A percentile compares a stretch with the other conserved stretches of the same genome.
These are phyloP conservation scores for Takashimella koratensis DNA, from an alignment of 1,284 basidiomycete species.

Conservation along the genomic window DNA sequence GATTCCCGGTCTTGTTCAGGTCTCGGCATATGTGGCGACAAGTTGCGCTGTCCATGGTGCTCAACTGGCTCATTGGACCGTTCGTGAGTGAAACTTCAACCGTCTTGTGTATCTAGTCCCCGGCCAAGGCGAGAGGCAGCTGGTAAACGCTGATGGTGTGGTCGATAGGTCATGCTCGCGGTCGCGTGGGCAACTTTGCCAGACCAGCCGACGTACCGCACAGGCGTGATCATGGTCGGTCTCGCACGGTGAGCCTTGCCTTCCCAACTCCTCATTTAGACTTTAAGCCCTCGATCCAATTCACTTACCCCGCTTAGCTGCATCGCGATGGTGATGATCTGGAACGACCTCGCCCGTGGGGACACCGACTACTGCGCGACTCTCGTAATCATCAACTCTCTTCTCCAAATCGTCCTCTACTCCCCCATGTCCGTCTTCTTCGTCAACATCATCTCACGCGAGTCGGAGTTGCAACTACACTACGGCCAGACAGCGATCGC, in stretches of 20 bases:
- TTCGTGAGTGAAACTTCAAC: constrained; percentile 51
- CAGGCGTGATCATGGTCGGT: constrained; percentile 60
- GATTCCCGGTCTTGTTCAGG: constrained; percentile 59
- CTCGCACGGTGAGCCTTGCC: constrained; percentile 51
- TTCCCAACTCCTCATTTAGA: neutral
- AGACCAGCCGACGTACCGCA: constrained; percentile 58
- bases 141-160: neutral
- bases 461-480: constrained; percentile 54
- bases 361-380: constrained; percentile 73
- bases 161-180: constrained; percentile 63
- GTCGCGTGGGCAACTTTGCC: constrained; percentile 81
- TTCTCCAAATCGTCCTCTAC: constrained; percentile 72
- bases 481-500: constrained; percentile 70
- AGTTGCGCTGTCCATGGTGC: constrained; percentile 62
- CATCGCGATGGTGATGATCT: constrained; percentile 77
- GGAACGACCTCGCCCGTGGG: constrained; percentile 74
- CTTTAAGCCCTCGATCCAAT: constrained; percentile 33
- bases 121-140: too few species aligned
- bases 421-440: constrained; percentile 73
- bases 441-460: constrained; percentile 64
- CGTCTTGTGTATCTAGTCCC: too few species aligned
- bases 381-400: constrained; percentile 56
- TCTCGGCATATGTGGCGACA: constrained; percentile 65
- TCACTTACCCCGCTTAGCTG: constrained; percentile 20
- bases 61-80: constrained; percentile 81